Evolutionary conservation across 1,139 yeast genomes (phyloP).

Genomic region (Pichia inconspicua): DNA sequence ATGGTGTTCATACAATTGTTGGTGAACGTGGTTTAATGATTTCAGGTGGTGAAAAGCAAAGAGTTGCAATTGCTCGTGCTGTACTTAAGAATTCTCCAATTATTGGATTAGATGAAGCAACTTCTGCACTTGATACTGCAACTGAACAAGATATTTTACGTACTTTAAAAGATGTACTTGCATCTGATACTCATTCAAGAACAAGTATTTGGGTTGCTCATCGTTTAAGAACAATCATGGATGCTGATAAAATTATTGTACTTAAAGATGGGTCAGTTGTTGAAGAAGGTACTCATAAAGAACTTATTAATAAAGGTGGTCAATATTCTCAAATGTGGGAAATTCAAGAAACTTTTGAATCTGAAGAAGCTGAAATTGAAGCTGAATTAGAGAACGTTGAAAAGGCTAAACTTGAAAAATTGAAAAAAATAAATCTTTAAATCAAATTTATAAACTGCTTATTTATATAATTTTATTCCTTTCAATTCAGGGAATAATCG

Average conservation of each 20-base stretch:
- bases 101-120: slow-evolving; percentile 94
- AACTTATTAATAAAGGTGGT: slow-evolving; percentile 47
- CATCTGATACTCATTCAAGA: slow-evolving; percentile 36
- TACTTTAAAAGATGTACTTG: slow-evolving; percentile 45
- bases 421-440: too few relatives aligned
- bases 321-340: slow-evolving; percentile 80
- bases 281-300: slow-evolving; percentile 80
- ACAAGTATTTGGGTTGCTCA: slow-evolving; percentile 94
- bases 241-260: slow-evolving; percentile 88
- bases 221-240: slow-evolving; percentile 86
- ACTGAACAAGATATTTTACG: slow-evolving; percentile 80
- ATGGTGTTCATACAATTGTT: slow-evolving; percentile 79
- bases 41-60: slow-evolving; percentile 96
- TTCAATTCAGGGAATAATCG: slow-evolving; percentile 34
- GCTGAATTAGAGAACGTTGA: slow-evolving; percentile 21
- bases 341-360: slow-evolving; percentile 75
- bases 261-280: slow-evolving; percentile 68
- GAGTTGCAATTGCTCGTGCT: slow-evolving; percentile 87
- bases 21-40: slow-evolving; percentile 99
- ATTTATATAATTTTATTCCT: neutral
- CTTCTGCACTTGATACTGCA: slow-evolving; percentile 93
- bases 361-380: slow-evolving; percentile 35
- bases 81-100: slow-evolving; percentile 79
- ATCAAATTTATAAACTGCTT: too few relatives aligned
- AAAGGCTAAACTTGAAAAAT: neutral